A percentile compares a stretch with the other conserved stretches of the same genome.
Evolutionary conservation across 2,329 filamentous ascomycete genomes (phyloP).

Genomic region (Talaromyces sp.): DNA sequence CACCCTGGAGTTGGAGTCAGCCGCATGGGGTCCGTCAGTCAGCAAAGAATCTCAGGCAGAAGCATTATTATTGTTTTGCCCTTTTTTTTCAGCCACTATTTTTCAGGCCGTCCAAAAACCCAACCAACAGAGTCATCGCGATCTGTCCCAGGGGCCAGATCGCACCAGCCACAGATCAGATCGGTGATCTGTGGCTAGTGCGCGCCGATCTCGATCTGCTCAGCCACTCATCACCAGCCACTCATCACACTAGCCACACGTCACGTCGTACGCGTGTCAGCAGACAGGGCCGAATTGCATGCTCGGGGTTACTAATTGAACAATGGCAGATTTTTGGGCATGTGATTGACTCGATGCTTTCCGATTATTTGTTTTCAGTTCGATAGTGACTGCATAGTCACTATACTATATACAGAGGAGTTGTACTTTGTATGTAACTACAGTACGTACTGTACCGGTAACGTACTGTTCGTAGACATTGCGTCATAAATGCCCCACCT

Average conservation of each 20-base stretch:
- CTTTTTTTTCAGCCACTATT: no score
- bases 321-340: background rate
- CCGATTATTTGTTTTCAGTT: no score
- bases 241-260: conserved; percentile 5
- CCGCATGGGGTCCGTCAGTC: background rate
- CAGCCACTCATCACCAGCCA: background rate
- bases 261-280: background rate
- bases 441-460: no score
- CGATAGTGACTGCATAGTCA: background rate
- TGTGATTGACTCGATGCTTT: no score
- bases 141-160: background rate
- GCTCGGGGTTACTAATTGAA: background rate
- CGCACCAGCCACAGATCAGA: conserved; percentile 10
- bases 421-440: background rate
- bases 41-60: background rate
- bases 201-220: conserved; percentile 3
- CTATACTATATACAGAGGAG: no score
- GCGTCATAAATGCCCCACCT: background rate
- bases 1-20: background rate
- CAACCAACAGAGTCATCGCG: no score
- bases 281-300: background rate
- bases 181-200: conserved; percentile 10
- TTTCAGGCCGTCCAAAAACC: no score
- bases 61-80: background rate
- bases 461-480: background rate